Evolutionary conservation across 148 eudicot species (phyloP), one percentile per base, ranked within the genome.

Genomic region (Limonium bicolor): DNA sequence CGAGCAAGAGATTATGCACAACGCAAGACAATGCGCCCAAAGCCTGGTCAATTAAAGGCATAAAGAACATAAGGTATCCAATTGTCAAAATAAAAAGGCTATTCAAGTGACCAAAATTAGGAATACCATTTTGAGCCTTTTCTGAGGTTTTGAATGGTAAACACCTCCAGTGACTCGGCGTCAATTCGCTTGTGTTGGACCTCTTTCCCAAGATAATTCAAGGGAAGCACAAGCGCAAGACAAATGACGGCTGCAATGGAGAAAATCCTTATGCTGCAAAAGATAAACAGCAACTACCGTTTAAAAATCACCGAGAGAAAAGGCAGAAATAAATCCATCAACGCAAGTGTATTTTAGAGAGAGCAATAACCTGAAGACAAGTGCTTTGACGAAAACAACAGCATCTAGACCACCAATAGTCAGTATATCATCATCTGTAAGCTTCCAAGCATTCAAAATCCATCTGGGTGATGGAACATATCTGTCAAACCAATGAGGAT

Each of bases 391-490:
- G 29, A 90, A 80, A 14, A 73, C 84, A 46, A 80, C 72, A 33
- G 95, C 81, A 51, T 90, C 97, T 47, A 90, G 54, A 26, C 97
- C 97, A 18, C 97, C 97, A 60, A 59, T 49, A 42, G 74, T 63
- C 62, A 70, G 43, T 40, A 84, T 54, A 16, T 80, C 92, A 24
- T 72, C 87, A 46, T 90, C 97, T 29, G 95, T 55, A 36, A 85
- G 55, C 44, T 65, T 58, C 93, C 95, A 90, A 9, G 99, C 82
- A 70, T 90, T 85, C 27, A 84, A 17, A 15, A 90, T 55, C 99
- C 99, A 90, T 53, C 95, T 69, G 31, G 99, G 79, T 34, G 93
- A 84, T 41, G 99, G 99, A 35, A 90, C 75, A 63, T 77, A 64
- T 56, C 88, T 71, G 36, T 73, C 82, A 41, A 74, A 66, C 60